A percentile compares a stretch with the other conserved stretches of the same genome.
Evolutionary conservation across 2,329 filamentous ascomycete species (phyloP).

Genomic region (Epichloe uncinata): DNA sequence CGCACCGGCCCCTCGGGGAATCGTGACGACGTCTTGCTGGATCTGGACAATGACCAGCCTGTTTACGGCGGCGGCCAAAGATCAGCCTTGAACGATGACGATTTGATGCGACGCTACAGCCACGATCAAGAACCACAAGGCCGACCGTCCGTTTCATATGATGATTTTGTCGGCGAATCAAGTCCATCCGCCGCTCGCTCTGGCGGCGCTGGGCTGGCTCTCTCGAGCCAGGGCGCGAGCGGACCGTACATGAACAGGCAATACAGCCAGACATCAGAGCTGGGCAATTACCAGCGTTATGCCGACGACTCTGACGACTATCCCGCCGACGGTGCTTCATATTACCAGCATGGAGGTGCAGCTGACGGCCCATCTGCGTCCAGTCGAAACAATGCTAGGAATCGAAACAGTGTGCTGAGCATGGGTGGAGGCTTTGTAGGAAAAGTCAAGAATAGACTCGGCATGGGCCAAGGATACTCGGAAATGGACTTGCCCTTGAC

Average conservation of each 20-base stretch:
- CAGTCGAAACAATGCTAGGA: conserved; percentile 43
- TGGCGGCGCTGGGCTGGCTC: conserved; percentile 14
- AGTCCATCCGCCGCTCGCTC: conserved; percentile 31
- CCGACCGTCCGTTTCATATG: conserved; percentile 83
- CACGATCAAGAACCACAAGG: conserved; percentile 49
- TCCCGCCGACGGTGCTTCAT: conserved; percentile 63
- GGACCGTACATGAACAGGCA: conserved; percentile 36
- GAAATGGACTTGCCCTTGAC: conserved; percentile 97
- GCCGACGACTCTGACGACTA: conserved; percentile 78
- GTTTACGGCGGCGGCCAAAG: conserved; percentile 64
- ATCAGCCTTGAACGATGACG: conserved; percentile 68
- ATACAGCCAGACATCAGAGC: conserved; percentile 63
- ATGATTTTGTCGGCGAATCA: conserved; percentile 72
- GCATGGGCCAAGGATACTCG: conserved; percentile 79
- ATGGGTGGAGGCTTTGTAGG: conserved; percentile 81
- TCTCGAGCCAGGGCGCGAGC: conserved; percentile 12
- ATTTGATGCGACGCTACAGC: conserved; percentile 62
- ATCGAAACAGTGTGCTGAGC: conserved; percentile 78
- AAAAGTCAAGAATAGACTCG: conserved; percentile 77
- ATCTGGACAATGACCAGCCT: conserved; percentile 58
- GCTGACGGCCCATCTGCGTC: conserved; percentile 38
- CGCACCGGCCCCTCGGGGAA: conserved; percentile 35
- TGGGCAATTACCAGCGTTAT: conserved; percentile 85
- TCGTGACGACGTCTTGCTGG: conserved; percentile 53
- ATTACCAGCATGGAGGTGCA: conserved; percentile 64